A percentile compares a stretch with the other conserved stretches of the same genome.
phyloP scores from a whole-genome alignment of 176 grass and related monocot species.

The Themeda triandra region DNA sequence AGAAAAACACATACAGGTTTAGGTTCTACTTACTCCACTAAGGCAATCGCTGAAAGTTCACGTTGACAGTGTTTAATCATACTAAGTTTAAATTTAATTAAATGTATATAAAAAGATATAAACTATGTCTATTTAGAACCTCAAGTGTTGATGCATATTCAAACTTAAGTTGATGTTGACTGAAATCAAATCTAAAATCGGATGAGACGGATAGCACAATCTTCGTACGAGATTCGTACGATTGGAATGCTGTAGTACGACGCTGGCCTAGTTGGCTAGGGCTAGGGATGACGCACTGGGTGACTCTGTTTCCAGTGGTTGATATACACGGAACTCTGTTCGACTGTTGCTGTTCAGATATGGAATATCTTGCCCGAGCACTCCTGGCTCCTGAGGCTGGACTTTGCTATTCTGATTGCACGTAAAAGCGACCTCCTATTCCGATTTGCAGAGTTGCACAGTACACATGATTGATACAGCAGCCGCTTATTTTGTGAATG shows the following conservation, averaged over 20 bases:
- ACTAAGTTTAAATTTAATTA: no score
- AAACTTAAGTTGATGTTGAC: no score
- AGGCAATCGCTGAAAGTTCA: neutral
- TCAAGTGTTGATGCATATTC: no score
- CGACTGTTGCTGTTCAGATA: slow-evolving; percentile 19
- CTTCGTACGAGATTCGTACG: neutral
- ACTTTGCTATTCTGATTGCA: neutral
- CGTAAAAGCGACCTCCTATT: neutral
- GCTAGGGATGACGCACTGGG: slow-evolving; percentile 14
- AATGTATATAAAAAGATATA: no score
- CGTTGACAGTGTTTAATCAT: no score
- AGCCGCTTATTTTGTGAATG: neutral
- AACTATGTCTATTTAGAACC: no score
- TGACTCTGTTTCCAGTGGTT: slow-evolving; percentile 1
- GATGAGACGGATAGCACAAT: neutral
- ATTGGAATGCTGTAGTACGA: neutral
- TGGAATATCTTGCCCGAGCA: neutral
- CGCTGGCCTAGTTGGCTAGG: neutral
- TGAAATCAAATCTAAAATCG: no score
- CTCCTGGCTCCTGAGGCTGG: neutral
- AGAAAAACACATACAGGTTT: neutral
- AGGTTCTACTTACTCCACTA: neutral
- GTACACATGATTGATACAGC: neutral
- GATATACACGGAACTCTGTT: neutral
- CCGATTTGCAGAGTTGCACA: neutral